phyloP scores from a whole-genome alignment of 306 rosid species.

The Erythrophleum fordii region DNA sequence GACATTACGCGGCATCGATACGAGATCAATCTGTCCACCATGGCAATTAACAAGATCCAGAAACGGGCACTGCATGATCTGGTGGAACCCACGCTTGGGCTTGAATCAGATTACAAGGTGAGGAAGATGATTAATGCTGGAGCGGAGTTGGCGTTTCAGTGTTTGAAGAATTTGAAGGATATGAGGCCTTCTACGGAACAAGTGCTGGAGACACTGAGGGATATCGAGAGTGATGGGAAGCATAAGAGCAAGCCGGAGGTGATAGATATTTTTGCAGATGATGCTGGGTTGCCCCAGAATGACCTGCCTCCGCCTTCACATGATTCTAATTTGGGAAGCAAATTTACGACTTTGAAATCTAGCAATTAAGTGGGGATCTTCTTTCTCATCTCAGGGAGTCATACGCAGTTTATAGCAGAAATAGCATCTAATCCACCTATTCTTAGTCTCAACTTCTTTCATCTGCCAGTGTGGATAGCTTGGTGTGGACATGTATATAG shows the following conservation, averaged over 20 bases:
- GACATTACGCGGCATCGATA: slow-evolving; percentile 82
- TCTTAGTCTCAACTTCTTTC: background rate
- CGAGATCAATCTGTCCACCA: slow-evolving; percentile 76
- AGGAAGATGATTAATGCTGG: slow-evolving; percentile 64
- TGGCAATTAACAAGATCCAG: slow-evolving; percentile 84
- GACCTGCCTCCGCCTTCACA: slow-evolving; percentile 60
- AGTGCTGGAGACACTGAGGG: slow-evolving; percentile 53
- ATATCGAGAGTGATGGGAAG: slow-evolving; percentile 54
- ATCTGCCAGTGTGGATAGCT: slow-evolving; percentile 10
- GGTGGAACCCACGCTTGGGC: slow-evolving; percentile 66
- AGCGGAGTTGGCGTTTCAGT: slow-evolving; percentile 86
- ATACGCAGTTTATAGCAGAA: background rate
- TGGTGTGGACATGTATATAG: slow-evolving; percentile 49
- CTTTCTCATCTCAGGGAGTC: background rate
- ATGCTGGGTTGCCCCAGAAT: slow-evolving; percentile 50
- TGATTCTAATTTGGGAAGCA: slow-evolving; percentile 49
- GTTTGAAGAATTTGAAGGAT: slow-evolving; percentile 69
- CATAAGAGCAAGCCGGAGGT: slow-evolving; percentile 55
- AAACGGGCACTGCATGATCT: slow-evolving; percentile 61
- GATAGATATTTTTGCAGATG: slow-evolving; percentile 51
- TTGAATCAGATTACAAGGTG: slow-evolving; percentile 59
- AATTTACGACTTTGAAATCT: slow-evolving; percentile 53
- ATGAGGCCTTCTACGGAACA: slow-evolving; percentile 74
- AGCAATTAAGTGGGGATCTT: slow-evolving; percentile 48
- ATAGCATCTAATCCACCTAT: slow-evolving; percentile 7